Base-by-base conservation (phyloP, 2,329 filamentous ascomycete species). In the Cladophialophora yegresii region DNA sequence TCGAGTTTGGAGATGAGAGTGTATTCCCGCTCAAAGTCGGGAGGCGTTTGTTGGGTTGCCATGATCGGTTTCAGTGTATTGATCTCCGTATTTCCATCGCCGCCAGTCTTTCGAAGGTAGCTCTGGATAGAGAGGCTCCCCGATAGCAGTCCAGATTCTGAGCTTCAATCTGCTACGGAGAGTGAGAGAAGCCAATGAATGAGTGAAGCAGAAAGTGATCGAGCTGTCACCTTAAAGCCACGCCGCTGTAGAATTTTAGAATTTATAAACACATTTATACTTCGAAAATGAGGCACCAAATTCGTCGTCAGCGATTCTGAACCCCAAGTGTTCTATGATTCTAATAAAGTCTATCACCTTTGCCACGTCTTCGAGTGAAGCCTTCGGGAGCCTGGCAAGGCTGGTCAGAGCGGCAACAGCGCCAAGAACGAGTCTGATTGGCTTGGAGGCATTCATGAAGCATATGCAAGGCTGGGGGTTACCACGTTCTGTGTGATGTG, bases 1-100 rank as follows among this genome's bases (percentile, higher is more conserved):
- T 96, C 92, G 53, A 96, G 89, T 74, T 91, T 93, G 72, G 90
- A 90, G 58, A 96, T 85, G 67, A 97, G 85, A 69, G 87, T 85
- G 70, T 96, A 83, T 83, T 96, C 92, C 67, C 88, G 86, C 76
- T 89, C 83, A 77, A 90, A 87, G 22, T 71, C 67, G 3, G 65
- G 54, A 40, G 64, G 28, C 47, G 43, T 20, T 40, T 28, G 47
- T 51, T 54, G 47, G 51, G 51, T 16, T 43, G 55, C 59, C 50
- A 59, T 62, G 16, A 20, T 53, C 36, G 16, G 36, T 43, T 40
- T n/a, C 36, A 7, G 5, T n/a, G 36, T 16, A 43, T 16, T n/a
- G n/a, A 43, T 43, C 36, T 43, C 8, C 16, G n/a, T 43, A 43
- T 43, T 43, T n/a, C n/a, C 36, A 43, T 43, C 13, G 36, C 36